Percentiles rank a stretch among this genome's conserved stretches.
Evolutionary conservation across 345 rosid genomes (phyloP).

Genomic region (Populus simonii): DNA sequence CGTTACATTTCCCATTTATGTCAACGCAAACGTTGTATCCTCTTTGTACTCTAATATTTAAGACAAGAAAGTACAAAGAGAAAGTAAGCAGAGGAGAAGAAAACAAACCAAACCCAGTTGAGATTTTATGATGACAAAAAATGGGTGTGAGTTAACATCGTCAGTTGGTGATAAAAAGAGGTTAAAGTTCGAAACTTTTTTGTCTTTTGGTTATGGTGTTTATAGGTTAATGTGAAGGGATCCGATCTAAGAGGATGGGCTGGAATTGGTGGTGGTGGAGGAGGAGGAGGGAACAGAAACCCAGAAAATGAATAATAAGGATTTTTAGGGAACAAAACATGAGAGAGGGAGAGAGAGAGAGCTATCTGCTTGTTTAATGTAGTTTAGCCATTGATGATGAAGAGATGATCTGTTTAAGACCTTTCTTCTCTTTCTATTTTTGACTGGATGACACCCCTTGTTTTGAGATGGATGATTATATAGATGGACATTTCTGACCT

Average conservation of each 20-base stretch:
- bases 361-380: background rate
- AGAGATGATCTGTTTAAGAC: background rate
- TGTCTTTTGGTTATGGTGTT: background rate
- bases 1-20: conserved; percentile 86
- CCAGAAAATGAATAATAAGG: conserved; percentile 17
- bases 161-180: background rate
- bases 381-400: background rate
- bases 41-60: background rate
- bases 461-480: background rate
- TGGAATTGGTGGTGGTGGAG: conserved; percentile 16
- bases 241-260: conserved; percentile 57
- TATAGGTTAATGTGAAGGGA: conserved; percentile 30
- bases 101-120: conserved; percentile 7
- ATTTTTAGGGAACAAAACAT: conserved; percentile 4
- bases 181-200: background rate
- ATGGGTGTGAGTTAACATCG: background rate
- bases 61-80: background rate
- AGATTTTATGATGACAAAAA: background rate
- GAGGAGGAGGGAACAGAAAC: conserved; percentile 19
- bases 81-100: background rate
- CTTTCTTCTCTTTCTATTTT: conserved; percentile 1
- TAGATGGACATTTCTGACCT: background rate
- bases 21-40: background rate
- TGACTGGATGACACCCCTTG: conserved; percentile 9
- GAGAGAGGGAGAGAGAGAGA: background rate